Evolutionary conservation across 305 asterid genomes (phyloP).

Genomic region (Caryopteris hybrid): DNA sequence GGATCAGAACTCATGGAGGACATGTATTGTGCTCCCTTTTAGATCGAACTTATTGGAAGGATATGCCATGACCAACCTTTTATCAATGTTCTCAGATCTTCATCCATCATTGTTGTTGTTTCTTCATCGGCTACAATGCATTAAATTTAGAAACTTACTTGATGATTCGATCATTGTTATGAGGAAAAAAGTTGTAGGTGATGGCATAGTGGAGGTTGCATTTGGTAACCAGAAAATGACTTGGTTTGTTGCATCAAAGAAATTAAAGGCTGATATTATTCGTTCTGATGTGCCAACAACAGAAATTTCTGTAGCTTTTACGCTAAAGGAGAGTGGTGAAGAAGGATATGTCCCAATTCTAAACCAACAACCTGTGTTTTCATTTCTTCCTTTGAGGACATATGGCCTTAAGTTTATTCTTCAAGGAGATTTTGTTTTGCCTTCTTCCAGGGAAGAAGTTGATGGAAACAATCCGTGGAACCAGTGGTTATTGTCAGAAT

Average conservation of each 20-base stretch:
- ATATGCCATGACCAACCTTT: conserved; percentile 50
- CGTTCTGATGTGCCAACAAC: conserved; percentile 65
- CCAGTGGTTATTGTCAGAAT: conserved; percentile 89
- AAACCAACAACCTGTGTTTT: conserved; percentile 90
- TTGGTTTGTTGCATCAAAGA: conserved; percentile 85
- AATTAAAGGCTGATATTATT: conserved; percentile 49
- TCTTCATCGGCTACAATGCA: conserved; percentile 89
- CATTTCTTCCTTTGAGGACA: conserved; percentile 92
- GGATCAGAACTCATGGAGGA: conserved; percentile 51
- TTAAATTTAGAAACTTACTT: conserved; percentile 65
- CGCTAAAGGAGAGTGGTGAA: conserved; percentile 52
- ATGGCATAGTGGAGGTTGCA: conserved; percentile 72
- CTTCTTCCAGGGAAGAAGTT: conserved; percentile 98
- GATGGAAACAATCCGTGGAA: conserved; percentile 95
- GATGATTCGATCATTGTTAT: conserved; percentile 64
- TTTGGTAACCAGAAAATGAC: conserved; percentile 70
- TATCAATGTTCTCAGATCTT: conserved; percentile 86
- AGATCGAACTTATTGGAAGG: conserved; percentile 50
- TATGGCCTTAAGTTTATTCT: conserved; percentile 90
- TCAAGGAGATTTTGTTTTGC: conserved; percentile 94
- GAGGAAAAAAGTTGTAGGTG: conserved; percentile 69
- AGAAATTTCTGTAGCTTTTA: conserved; percentile 86
- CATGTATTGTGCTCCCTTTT: conserved; percentile 94
- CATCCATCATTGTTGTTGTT: conserved; percentile 87
- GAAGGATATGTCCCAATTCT: conserved; percentile 61